Percentiles rank a stretch among this genome's conserved stretches.
Evolutionary conservation across 1,139 yeast genomes (phyloP).

Genomic region (Casaregolazyma lundiana): DNA sequence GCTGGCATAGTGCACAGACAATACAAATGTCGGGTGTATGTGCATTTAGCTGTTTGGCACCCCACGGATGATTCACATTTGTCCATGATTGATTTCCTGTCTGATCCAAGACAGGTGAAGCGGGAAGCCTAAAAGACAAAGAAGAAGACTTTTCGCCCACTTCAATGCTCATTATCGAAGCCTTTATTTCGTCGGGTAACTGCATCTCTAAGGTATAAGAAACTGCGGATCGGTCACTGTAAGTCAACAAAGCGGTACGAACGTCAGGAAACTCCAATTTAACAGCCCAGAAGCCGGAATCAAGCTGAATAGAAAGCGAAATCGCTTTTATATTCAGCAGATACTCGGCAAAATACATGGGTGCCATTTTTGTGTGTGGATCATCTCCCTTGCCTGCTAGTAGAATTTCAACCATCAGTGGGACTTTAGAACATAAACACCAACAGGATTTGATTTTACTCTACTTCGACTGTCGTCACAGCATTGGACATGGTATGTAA

Average conservation of each 20-base stretch:
- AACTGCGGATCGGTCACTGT: conserved; percentile 5
- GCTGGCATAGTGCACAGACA: conserved; percentile 11
- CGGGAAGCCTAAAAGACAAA: conserved; percentile 24
- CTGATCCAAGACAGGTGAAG: conserved; percentile 20
- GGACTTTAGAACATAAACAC: conserved; percentile 7
- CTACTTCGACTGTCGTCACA: neutral
- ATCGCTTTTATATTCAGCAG: conserved; percentile 29
- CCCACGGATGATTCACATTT: conserved; percentile 20
- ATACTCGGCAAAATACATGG: conserved; percentile 32
- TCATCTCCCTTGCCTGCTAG: neutral
- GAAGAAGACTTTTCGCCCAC: conserved; percentile 11
- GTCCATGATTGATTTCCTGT: conserved; percentile 2
- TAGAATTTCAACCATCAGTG: neutral
- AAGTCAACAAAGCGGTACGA: conserved; percentile 18
- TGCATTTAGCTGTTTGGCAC: conserved; percentile 16
- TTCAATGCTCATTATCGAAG: conserved; percentile 15
- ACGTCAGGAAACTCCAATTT: conserved; percentile 18
- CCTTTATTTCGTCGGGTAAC: conserved; percentile 24
- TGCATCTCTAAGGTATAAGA: conserved; percentile 8
- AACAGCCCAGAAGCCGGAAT: conserved; percentile 14
- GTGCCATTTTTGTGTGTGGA: conserved; percentile 2
- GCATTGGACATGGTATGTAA: conserved; percentile 6
- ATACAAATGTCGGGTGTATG: neutral
- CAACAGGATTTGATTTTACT: neutral
- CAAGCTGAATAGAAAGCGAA: conserved; percentile 25